phyloP scores from a whole-genome alignment of 306 rosid genomes.

The Prunus dulcis region DNA sequence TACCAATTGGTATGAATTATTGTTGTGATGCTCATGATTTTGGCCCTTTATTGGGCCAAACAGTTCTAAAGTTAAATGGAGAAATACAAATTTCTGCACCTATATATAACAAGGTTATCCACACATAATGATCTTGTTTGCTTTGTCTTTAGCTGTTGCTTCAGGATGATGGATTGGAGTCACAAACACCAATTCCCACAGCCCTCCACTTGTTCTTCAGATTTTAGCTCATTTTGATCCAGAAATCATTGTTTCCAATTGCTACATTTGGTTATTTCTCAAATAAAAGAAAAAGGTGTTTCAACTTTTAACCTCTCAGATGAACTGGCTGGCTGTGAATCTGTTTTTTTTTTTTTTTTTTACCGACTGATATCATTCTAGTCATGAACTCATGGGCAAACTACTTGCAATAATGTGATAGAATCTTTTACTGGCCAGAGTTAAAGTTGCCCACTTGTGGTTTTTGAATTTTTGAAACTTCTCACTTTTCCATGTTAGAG shows the following conservation, averaged over 20 bases:
- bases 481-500: neutral
- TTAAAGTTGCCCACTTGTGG: neutral
- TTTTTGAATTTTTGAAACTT: neutral
- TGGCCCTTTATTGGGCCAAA: slow-evolving; percentile 23
- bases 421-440: slow-evolving; percentile 10
- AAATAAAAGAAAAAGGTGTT: slow-evolving; percentile 25
- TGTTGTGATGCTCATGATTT: neutral
- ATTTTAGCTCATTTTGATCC: slow-evolving; percentile 29
- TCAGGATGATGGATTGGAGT: slow-evolving; percentile 17
- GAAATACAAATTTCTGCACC: slow-evolving; percentile 23
- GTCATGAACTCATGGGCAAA: slow-evolving; percentile 24
- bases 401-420: slow-evolving; percentile 24
- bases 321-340: slow-evolving; percentile 18
- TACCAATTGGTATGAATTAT: neutral
- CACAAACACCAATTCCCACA: slow-evolving; percentile 8
- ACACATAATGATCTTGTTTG: slow-evolving; percentile 26
- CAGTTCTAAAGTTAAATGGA: slow-evolving; percentile 20
- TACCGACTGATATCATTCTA: slow-evolving; percentile 20
- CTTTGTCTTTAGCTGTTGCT: slow-evolving; percentile 39
- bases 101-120: slow-evolving; percentile 19
- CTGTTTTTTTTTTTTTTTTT: neutral
- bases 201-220: slow-evolving; percentile 19
- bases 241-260: slow-evolving; percentile 30
- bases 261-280: slow-evolving; percentile 22
- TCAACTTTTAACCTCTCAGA: slow-evolving; percentile 33